These are phyloP conservation scores for Aphanomyces invadans DNA, from an alignment of 352 stramenopile species.

Conservation along the genomic window DNA sequence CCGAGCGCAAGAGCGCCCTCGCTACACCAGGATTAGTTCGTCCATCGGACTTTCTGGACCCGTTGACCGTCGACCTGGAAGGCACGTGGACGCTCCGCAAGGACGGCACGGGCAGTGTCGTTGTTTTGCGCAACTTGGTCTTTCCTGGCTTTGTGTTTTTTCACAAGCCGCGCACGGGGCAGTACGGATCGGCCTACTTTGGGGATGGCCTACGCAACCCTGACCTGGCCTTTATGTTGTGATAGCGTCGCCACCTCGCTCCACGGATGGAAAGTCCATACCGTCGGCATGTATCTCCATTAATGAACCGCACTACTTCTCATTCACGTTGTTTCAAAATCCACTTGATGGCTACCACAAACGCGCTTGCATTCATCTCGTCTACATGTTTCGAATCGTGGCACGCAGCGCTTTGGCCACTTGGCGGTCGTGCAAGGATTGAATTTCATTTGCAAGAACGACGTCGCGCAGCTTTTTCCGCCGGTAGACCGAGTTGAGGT, in stretches of 20 bases:
- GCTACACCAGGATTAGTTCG: constrained; percentile 49
- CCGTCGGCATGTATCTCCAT: no score
- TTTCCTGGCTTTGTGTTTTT: constrained; percentile 63
- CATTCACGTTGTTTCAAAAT: no score
- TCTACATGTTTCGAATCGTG: background rate
- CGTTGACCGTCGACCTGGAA: constrained; percentile 57
- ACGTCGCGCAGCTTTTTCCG: constrained; percentile 35
- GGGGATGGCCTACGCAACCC: constrained; percentile 62
- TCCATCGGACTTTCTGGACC: constrained; percentile 58
- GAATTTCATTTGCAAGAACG: constrained; percentile 9
- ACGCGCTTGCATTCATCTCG: no score
- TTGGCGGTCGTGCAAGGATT: constrained; percentile 2
- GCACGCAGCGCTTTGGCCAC: background rate
- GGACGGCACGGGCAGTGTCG: constrained; percentile 54
- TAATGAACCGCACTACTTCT: no score
- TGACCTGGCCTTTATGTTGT: constrained; percentile 27
- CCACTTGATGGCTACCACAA: no score
- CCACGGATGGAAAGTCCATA: no score
- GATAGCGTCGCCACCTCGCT: no score
- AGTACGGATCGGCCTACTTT: constrained; percentile 67
- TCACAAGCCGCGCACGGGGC: constrained; percentile 43
- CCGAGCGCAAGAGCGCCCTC: constrained; percentile 49
- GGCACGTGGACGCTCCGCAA: constrained; percentile 49
- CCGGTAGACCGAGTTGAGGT: constrained; percentile 69
- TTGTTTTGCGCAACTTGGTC: constrained; percentile 53